Base-by-base conservation (phyloP, 1,284 basidiomycete genomes). In the Pseudozyma thailandica region DNA sequence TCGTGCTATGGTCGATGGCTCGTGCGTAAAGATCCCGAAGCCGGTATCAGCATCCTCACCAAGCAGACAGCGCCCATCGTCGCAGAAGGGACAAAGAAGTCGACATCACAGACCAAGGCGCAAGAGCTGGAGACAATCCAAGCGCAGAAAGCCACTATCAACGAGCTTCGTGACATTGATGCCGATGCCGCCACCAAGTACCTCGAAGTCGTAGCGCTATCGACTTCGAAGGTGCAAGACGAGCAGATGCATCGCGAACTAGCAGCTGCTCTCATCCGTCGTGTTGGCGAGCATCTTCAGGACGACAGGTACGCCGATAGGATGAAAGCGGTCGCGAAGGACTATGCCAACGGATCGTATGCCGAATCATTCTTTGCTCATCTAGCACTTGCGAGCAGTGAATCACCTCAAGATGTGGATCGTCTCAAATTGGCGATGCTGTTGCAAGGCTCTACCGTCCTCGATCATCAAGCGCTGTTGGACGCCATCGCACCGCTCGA, bases 291-390 rank as follows among this genome's bases (percentile, higher is more conserved):
- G 0, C 55, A 63, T 25, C 50, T 69, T 10, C 26, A 35, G 43
- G 31, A 51, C n/a, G 45, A 52, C 12, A 38, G 25, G 2, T 63
- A 56, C 35, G 60, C 60, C 12, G 18, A 28, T 8, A 56, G 41
- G 44, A 53, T 68, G 55, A 39, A 64, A 18, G 27, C n/a, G 0
- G 45, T 61, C 6, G 46, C 69, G 10, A 30, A 38, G n/a, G 75
- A 77, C 12, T 78, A 73, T 23, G 47, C 53, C 3, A 31, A 38
- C 12, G 76, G 75, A 1, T 56, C 53, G 2, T 78, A 77, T 35
- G 77, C 72, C 26, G 75, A 79, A 38, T 74, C 73, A 1, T 77
- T 74, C 52, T 72, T 72, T 47, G 74, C 75, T 1, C 75, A 79
- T 27, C 60, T 79, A 42, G 74, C 73, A 18, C 49, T 77, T 9